Evolutionary conservation across 2,329 filamentous ascomycete genomes (phyloP).

Genomic region (Chlorencoelia australis): DNA sequence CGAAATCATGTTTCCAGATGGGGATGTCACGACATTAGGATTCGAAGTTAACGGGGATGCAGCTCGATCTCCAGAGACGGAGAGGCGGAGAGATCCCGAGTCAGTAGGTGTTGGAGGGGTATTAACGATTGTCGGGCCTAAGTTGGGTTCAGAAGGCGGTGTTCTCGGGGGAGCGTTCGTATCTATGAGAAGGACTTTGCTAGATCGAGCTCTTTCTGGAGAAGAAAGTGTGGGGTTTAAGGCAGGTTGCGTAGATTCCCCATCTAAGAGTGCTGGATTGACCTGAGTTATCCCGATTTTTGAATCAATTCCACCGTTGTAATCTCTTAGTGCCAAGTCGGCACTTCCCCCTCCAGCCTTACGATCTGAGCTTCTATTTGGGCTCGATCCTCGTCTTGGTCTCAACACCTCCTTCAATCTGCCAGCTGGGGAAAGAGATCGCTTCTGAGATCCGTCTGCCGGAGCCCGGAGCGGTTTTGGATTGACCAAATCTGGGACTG

Average conservation of each 20-base stretch:
- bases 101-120: slow-evolving; percentile 57
- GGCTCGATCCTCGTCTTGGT: slow-evolving; percentile 30
- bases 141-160: slow-evolving; percentile 21
- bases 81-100: slow-evolving; percentile 22
- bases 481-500: slow-evolving; percentile 24
- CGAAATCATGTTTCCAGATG: slow-evolving; percentile 62
- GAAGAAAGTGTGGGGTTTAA: slow-evolving; percentile 15
- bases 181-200: slow-evolving; percentile 20
- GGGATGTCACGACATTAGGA: slow-evolving; percentile 48
- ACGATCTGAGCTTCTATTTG: slow-evolving; percentile 37
- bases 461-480: slow-evolving; percentile 33
- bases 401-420: slow-evolving; percentile 65
- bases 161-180: slow-evolving; percentile 21
- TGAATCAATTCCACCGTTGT: slow-evolving; percentile 14
- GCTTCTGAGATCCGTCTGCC: slow-evolving; percentile 36
- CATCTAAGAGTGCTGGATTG: slow-evolving; percentile 23
- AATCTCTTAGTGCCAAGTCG: slow-evolving; percentile 9
- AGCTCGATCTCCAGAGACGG: slow-evolving; percentile 16
- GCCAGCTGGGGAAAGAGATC: slow-evolving; percentile 59
- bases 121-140: slow-evolving; percentile 48
- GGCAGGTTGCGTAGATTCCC: slow-evolving; percentile 11
- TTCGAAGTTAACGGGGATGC: slow-evolving; percentile 19
- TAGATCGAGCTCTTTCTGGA: slow-evolving; percentile 21
- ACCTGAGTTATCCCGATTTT: slow-evolving; percentile 22
- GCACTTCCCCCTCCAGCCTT: slow-evolving; percentile 16